Evolutionary conservation across 2,329 filamentous ascomycete species (phyloP), one percentile per base, ranked within the genome.

Genomic region (Sarocladiaceae sp.): DNA sequence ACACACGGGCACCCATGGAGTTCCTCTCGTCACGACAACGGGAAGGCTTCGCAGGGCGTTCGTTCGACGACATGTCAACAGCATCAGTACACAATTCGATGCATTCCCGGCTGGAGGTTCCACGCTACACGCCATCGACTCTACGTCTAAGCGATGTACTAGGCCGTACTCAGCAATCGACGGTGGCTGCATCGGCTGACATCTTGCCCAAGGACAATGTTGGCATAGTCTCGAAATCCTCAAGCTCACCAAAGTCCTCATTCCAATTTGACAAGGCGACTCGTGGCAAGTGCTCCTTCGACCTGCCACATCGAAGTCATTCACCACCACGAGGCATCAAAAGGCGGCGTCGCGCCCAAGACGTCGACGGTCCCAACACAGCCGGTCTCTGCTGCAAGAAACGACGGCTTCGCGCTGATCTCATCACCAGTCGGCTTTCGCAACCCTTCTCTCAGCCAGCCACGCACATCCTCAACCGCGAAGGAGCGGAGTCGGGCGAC

Each of bases 391-490:
- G 72, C 62, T 74, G 69, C 62, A 90, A 90, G 73, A 90, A 89
- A 66, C 80, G 86, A 22, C 76, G 86, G 3, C 69, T 89, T 3
- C 76, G 83, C 1, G 70, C 81, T 2, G 68, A 78, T 18, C 74
- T 89, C 39, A 80, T 88, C 61, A 90, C 87, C 1, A 88, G 84
- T 18, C 78, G 84, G 7, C 79, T 90, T 1, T 88, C 85, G 10
- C 78, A 76, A 46, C 85, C 86, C 1, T 90, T 82, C 65, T 88
- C 85, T 0, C 73, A 80, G 25, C 86, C 86, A 0, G 83, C 86
- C 3, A 83, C 84, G 39, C 84, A 89, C 60, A 87, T 88, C 53
- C 74, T 85, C 50, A 81, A 84, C 64, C 78, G 83, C 23, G 83
- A 82, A 52, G 74, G 71, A 12, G 61, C 66, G 11, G 65, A 71